Conservation (phyloP, 73 alveolate genomes). For the Paramecium pentaurelia region DNA sequence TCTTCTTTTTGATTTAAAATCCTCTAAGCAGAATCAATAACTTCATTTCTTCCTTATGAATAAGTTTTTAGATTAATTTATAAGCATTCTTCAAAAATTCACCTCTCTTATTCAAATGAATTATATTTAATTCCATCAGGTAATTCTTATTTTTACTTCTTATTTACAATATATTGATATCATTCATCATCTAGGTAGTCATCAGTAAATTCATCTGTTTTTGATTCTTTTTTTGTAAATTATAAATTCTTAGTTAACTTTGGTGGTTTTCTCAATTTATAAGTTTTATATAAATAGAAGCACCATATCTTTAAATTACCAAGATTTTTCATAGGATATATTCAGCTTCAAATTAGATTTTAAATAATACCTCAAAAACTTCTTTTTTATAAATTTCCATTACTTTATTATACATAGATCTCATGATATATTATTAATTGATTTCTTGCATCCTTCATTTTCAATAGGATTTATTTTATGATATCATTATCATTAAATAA, state of each 20-base stretch:
- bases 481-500: neutral
- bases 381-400: neutral
- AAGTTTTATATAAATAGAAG: neutral
- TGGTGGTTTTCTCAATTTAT: neutral
- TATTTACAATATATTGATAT: neutral
- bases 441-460: neutral
- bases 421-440: neutral
- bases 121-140: neutral
- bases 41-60: neutral
- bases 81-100: neutral
- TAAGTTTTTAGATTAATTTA: neutral
- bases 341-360: neutral
- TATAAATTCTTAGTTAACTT: neutral
- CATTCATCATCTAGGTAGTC: neutral
- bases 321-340: slow-evolving; percentile 14
- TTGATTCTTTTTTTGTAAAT: neutral
- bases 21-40: neutral
- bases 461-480: neutral
- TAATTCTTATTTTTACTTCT: neutral
- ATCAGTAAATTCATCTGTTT: neutral
- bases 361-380: neutral
- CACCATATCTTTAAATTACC: neutral
- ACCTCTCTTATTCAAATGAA: neutral
- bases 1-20: neutral
- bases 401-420: neutral